Base-by-base conservation (phyloP, 768 basidiomycete species). In the Suillus americanus region DNA sequence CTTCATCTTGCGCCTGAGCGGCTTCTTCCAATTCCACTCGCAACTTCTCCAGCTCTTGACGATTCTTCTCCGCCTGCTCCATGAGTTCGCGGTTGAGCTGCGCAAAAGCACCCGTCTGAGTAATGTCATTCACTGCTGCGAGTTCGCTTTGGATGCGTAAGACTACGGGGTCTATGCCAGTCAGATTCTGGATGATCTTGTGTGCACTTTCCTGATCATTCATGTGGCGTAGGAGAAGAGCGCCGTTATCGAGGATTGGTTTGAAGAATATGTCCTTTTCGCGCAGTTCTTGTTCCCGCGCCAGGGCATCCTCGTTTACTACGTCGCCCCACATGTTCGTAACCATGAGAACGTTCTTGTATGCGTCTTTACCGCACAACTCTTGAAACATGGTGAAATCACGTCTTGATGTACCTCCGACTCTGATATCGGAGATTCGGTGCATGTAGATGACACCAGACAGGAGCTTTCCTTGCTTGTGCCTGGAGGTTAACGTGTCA, bases 101-200 rank as follows among this genome's bases (percentile, higher is more conserved):
- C 45, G 69, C 78, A 10, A 81, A 85, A 6, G 86, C 87, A 1
- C 77, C 76, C 0, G 88, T 87, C 66, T 88, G 77, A n/a, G 80
- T 76, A 43, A 88, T 80, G 37, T 81, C 78, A 46, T 81, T 75
- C 8, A 79, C 75, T 60, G 81, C 77, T 38, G 81, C 81, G 16
- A 87, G 75, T 66, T 89, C 87, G 9, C 77, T 72, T 69, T 88
- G 87, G 45, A 89, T 86, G 35, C 78, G 81, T 9, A 88, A 76
- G 0, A 81, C 74, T 3, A 79, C 65, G 0, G 85, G 80, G 5
- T 72, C 70, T 40, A 79, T 81, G 50, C 72, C 68, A 13, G 85
- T 64, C 30, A 88, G 71, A 8, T 73, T 69, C 10, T 78, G 76
- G 0, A 88, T 66, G 65, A 88, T 83, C 2, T 61, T 70, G 40